phyloP scores from a whole-genome alignment of 805 yeast genomes.

The Isabelozyma gotoi region DNA sequence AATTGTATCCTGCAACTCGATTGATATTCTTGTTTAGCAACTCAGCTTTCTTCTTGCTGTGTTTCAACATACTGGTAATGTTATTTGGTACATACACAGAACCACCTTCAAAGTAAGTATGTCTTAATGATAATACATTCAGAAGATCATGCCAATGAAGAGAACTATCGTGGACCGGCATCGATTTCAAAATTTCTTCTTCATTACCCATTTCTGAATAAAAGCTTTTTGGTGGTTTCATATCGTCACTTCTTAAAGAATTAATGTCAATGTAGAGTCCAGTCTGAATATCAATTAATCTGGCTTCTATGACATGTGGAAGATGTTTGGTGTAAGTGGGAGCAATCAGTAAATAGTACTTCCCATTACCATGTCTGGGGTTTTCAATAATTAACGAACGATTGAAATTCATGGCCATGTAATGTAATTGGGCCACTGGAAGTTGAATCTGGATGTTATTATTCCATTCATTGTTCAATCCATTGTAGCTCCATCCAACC shows the following conservation, averaged over 20 bases:
- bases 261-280: constrained; percentile 48
- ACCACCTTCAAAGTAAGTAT: constrained; percentile 36
- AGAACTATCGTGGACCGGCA: constrained; percentile 35
- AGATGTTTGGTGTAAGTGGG: constrained; percentile 26
- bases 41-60: no score
- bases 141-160: constrained; percentile 40
- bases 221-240: constrained; percentile 17
- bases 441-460: constrained; percentile 29
- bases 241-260: constrained; percentile 30
- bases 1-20: constrained; percentile 39
- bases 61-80: constrained; percentile 25
- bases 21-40: no score
- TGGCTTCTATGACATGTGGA: constrained; percentile 37
- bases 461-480: constrained; percentile 30
- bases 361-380: constrained; percentile 30
- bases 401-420: constrained; percentile 22
- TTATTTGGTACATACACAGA: constrained; percentile 35
- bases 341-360: constrained; percentile 21
- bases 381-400: constrained; percentile 23
- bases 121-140: constrained; percentile 34
- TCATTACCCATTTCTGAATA: constrained; percentile 6
- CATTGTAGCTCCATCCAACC: constrained; percentile 30
- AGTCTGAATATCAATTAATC: constrained; percentile 34
- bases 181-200: constrained; percentile 10
- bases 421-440: constrained; percentile 21